These are phyloP conservation scores for Rubroboletus pulcherrimus DNA, from an alignment of 768 basidiomycete species.

Conservation along the genomic window DNA sequence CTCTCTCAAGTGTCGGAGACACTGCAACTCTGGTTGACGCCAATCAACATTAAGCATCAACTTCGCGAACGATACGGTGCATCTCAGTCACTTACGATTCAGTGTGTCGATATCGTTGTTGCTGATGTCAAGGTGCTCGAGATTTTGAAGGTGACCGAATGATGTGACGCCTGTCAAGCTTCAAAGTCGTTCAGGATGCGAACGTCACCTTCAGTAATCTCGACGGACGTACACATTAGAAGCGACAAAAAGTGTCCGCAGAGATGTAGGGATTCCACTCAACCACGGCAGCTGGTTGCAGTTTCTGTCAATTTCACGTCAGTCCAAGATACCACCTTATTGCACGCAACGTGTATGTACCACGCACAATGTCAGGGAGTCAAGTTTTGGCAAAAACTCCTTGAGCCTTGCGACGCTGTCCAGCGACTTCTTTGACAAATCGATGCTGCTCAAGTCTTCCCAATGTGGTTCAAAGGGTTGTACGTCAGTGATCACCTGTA, in stretches of 20 bases:
- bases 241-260: slow-evolving; percentile 76
- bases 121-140: slow-evolving; percentile 90
- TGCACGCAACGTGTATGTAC: slow-evolving; percentile 2
- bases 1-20: slow-evolving; percentile 82
- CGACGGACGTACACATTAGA: slow-evolving; percentile 55
- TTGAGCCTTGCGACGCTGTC: slow-evolving; percentile 73
- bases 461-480: slow-evolving; percentile 94
- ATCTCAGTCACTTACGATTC: slow-evolving; percentile 55
- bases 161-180: slow-evolving; percentile 86
- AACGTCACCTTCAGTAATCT: slow-evolving; percentile 8
- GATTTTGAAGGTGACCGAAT: slow-evolving; percentile 78
- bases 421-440: slow-evolving; percentile 58
- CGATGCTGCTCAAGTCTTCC: slow-evolving; percentile 74
- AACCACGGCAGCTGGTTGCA: slow-evolving; percentile 73
- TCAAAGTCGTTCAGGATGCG: slow-evolving; percentile 16
- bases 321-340: slow-evolving; percentile 3
- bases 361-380: slow-evolving; percentile 72
- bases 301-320: slow-evolving; percentile 46
- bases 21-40: slow-evolving; percentile 63
- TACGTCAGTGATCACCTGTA: slow-evolving; percentile 90
- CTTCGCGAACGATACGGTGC: not conserved
- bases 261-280: slow-evolving; percentile 66
- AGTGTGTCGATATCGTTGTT: slow-evolving; percentile 86
- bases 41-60: slow-evolving; percentile 4
- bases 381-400: slow-evolving; percentile 84